Percentiles rank a stretch among this genome's conserved stretches.
phyloP scores from a whole-genome alignment of 495 filamentous ascomycete genomes.

The Elaphomyces granulatus region DNA sequence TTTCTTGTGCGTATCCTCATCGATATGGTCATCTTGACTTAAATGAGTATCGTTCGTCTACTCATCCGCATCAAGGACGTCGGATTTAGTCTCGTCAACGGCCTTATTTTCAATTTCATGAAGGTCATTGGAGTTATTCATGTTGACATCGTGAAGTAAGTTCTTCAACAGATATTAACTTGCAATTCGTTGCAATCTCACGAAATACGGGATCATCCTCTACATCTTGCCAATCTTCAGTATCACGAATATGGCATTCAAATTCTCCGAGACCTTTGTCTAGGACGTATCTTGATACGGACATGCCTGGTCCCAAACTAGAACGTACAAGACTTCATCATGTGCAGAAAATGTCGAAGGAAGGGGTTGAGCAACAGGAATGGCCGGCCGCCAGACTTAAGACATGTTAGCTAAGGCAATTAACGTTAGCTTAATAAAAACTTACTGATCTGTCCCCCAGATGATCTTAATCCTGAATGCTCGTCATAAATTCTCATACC shows the following conservation, averaged over 20 bases:
- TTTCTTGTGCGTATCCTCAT: background rate
- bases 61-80: background rate
- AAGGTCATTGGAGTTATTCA: background rate
- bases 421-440: background rate
- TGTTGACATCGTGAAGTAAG: conserved; percentile 4
- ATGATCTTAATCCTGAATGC: background rate
- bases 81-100: background rate
- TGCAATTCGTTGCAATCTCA: conserved; percentile 12
- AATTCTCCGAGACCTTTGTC: conserved; percentile 5
- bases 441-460: background rate
- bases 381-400: background rate
- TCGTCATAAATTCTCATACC: background rate
- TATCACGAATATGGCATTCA: conserved; percentile 5
- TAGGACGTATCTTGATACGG: conserved; percentile 4
- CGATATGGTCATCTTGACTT: background rate
- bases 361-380: conserved; percentile 4
- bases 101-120: background rate
- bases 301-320: background rate
- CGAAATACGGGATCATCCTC: conserved; percentile 13
- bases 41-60: background rate
- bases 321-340: background rate
- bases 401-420: background rate
- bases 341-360: conserved; percentile 1
- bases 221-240: conserved; percentile 9
- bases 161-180: conserved; percentile 3